phyloP scores from a whole-genome alignment of 805 yeast species.

The Starmerella floris region DNA sequence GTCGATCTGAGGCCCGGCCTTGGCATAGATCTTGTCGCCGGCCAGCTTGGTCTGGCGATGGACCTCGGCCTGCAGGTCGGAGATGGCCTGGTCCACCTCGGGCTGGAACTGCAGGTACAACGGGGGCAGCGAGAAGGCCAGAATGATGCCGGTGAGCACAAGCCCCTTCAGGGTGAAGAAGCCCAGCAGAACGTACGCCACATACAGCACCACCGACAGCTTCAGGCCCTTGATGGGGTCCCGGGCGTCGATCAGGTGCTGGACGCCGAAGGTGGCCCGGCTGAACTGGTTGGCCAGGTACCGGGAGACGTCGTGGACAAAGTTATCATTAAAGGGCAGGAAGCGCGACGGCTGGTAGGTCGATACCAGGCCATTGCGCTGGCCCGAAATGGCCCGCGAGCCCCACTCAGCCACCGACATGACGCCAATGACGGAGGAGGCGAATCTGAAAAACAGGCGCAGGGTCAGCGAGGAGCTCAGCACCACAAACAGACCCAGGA shows the following conservation, averaged over 20 bases:
- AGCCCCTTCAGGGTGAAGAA: slow-evolving; percentile 62
- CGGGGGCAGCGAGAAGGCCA: slow-evolving; percentile 62
- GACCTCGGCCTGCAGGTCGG: slow-evolving; percentile 19
- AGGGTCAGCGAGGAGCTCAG: slow-evolving; percentile 24
- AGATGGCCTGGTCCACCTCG: slow-evolving; percentile 48
- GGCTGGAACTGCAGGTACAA: slow-evolving; percentile 60
- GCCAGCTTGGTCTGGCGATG: slow-evolving; percentile 20
- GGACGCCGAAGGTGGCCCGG: slow-evolving; percentile 23
- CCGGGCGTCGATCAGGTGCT: slow-evolving; percentile 35
- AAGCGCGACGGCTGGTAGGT: slow-evolving; percentile 54
- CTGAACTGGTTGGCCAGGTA: slow-evolving; percentile 29
- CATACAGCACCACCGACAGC: slow-evolving; percentile 60
- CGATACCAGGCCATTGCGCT: slow-evolving; percentile 54
- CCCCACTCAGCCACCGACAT: slow-evolving; percentile 63
- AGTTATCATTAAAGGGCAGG: slow-evolving; percentile 28
- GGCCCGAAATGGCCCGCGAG: slow-evolving; percentile 60
- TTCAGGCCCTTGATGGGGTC: slow-evolving; percentile 38
- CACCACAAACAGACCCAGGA: slow-evolving; percentile 46
- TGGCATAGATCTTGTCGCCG: slow-evolving; percentile 21
- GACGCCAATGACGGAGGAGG: slow-evolving; percentile 44
- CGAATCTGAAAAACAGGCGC: slow-evolving; percentile 27
- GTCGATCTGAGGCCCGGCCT: slow-evolving; percentile 30
- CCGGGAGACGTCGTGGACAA: slow-evolving; percentile 34
- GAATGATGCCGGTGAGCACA: slow-evolving; percentile 41
- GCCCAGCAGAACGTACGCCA: slow-evolving; percentile 56